A percentile compares a stretch with the other conserved stretches of the same genome.
Evolutionary conservation across 2,329 filamentous ascomycete genomes (phyloP).

Genomic region (Alternaria longipes): DNA sequence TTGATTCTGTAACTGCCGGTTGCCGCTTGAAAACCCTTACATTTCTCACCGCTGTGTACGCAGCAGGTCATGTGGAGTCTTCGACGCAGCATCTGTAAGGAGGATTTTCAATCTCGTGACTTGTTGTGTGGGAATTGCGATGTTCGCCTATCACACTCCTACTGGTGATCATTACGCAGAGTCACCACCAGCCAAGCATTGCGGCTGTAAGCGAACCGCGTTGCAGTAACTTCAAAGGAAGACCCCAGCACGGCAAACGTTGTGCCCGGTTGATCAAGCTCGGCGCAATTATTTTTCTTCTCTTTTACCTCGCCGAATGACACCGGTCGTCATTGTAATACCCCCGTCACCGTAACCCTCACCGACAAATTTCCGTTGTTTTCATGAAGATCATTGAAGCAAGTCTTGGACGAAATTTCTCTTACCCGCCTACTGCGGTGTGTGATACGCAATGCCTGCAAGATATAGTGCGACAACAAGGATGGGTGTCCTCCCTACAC

Average conservation of each 20-base stretch:
- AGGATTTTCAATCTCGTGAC: conserved; percentile 14
- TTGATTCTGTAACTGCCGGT: conserved; percentile 20
- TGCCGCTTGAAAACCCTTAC: conserved; percentile 3
- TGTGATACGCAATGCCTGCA: neutral
- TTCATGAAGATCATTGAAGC: neutral
- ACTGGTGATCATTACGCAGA: conserved; percentile 6
- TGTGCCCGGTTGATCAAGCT: conserved; percentile 7
- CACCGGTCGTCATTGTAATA: neutral
- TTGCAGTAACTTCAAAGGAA: conserved; percentile 3
- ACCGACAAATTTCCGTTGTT: conserved; percentile 7
- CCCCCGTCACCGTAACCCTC: neutral
- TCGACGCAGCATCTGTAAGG: neutral
- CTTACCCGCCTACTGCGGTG: neutral
- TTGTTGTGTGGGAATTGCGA: conserved; percentile 10
- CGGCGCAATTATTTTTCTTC: conserved; percentile 10
- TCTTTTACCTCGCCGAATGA: neutral
- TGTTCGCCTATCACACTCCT: conserved; percentile 7
- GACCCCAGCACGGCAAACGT: conserved; percentile 7
- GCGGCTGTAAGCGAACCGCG: conserved; percentile 13
- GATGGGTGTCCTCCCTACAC: conserved; percentile 1
- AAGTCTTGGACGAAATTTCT: neutral
- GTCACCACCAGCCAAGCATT: conserved; percentile 7
- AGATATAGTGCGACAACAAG: conserved; percentile 5
- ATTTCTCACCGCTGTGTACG: conserved; percentile 8
- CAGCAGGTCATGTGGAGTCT: neutral